These are phyloP conservation scores for Pseudopithomyces maydicus DNA, from an alignment of 2,329 filamentous ascomycete genomes.

Conservation along the genomic window DNA sequence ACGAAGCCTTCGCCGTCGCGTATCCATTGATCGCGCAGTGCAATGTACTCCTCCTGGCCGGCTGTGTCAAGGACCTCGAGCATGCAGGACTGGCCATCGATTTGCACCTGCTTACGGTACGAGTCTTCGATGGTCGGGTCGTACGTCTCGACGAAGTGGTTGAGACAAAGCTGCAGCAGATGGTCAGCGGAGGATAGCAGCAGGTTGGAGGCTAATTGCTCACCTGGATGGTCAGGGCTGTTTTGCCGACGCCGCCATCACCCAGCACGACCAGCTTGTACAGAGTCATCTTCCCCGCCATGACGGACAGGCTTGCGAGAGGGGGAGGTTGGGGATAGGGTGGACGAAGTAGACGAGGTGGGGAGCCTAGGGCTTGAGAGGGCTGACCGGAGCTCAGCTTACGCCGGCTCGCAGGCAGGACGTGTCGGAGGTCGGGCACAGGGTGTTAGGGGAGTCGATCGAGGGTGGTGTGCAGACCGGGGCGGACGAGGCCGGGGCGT, in stretches of 20 bases:
- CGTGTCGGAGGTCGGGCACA: not conserved
- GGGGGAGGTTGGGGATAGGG: slow-evolving; percentile 5
- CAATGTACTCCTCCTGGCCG: slow-evolving; percentile 98
- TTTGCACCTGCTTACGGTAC: slow-evolving; percentile 75
- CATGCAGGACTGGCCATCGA: slow-evolving; percentile 95
- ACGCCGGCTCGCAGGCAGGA: slow-evolving; percentile 7
- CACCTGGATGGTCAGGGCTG: slow-evolving; percentile 88
- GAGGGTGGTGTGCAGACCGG: slow-evolving; percentile 1
- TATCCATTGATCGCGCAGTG: slow-evolving; percentile 96
- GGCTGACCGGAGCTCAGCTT: slow-evolving; percentile 6
- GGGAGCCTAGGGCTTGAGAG: slow-evolving; percentile 4
- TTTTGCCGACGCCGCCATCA: slow-evolving; percentile 93
- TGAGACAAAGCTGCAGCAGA: slow-evolving; percentile 76
- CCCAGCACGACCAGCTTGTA: slow-evolving; percentile 96
- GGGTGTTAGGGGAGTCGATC: slow-evolving; percentile 4
- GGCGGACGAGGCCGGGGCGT: not conserved
- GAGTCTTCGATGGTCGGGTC: slow-evolving; percentile 72
- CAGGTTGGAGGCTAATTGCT: slow-evolving; percentile 60
- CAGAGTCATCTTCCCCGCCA: slow-evolving; percentile 93
- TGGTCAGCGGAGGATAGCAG: slow-evolving; percentile 19
- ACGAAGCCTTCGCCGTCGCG: slow-evolving; percentile 97
- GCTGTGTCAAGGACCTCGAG: slow-evolving; percentile 96
- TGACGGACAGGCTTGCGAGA: slow-evolving; percentile 45
- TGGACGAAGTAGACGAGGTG: not conserved
- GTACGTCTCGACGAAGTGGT: slow-evolving; percentile 96